A percentile compares a stretch with the other conserved stretches of the same genome.
Evolutionary conservation across 83 land plant species (phyloP).

Genomic region (Picea engelmannii): DNA sequence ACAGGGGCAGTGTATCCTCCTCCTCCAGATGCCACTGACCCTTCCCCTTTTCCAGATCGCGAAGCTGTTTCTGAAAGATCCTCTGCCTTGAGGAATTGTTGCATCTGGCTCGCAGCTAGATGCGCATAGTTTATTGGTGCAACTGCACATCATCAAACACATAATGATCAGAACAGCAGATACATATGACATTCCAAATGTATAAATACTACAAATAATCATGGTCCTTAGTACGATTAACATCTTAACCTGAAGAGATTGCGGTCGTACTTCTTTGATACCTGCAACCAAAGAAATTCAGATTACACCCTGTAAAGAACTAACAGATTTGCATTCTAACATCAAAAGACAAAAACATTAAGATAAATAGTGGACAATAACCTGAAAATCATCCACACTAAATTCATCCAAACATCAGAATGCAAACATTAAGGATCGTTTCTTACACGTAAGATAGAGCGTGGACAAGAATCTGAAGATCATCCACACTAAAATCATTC

Average conservation of each 20-base stretch:
- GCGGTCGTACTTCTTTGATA: constrained; percentile 31
- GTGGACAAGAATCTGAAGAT: constrained; percentile 63
- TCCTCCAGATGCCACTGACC: neutral
- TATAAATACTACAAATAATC: too few species aligned
- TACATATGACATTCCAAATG: neutral
- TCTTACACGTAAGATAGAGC: constrained; percentile 73
- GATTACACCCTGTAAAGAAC: neutral
- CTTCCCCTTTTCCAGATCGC: neutral
- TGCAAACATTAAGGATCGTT: neutral
- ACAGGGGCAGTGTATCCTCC: constrained; percentile 10
- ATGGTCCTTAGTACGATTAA: neutral
- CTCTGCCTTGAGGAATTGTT: constrained; percentile 19
- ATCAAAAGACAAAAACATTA: neutral
- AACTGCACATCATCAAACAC: constrained; percentile 4
- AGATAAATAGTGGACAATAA: constrained; percentile 35
- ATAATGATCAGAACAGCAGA: neutral
- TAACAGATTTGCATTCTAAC: neutral
- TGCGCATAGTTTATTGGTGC: constrained; percentile 29
- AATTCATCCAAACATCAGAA: constrained; percentile 10
- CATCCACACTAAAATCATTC: constrained; percentile 56
- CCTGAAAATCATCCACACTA: constrained; percentile 52
- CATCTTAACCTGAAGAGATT: constrained; percentile 20
- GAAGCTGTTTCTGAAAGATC: constrained; percentile 14
- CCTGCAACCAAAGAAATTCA: neutral
- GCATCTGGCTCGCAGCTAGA: constrained; percentile 23